Conservation (phyloP, 768 basidiomycete genomes). For the Mycena metata region DNA sequence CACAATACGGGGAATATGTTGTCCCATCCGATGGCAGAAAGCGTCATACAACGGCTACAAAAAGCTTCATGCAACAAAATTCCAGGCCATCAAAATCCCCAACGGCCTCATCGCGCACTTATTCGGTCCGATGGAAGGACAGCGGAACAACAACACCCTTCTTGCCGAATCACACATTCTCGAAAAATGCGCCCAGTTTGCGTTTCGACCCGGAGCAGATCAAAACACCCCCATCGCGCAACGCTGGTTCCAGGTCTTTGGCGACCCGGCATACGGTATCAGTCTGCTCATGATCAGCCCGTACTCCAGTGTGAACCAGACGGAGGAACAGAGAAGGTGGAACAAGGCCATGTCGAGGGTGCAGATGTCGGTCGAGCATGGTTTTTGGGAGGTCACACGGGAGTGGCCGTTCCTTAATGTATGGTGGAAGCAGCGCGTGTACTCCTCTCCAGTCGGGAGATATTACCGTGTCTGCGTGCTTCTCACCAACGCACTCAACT, state of each 20-base stretch:
- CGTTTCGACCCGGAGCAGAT: conserved; percentile 24
- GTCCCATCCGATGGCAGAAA: conserved; percentile 21
- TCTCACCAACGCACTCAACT: conserved; percentile 43
- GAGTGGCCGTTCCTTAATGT: conserved; percentile 46
- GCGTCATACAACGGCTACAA: conserved; percentile 43
- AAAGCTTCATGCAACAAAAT: conserved; percentile 46
- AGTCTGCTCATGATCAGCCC: conserved; percentile 38
- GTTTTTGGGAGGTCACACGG: conserved; percentile 39
- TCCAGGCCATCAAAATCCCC: conserved; percentile 38
- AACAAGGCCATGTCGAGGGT: conserved; percentile 44
- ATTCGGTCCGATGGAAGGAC: conserved; percentile 40
- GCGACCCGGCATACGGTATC: conserved; percentile 42
- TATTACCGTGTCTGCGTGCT: conserved; percentile 46
- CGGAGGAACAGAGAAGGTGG: conserved; percentile 41
- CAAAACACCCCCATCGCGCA: conserved; percentile 17
- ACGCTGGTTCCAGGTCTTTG: conserved; percentile 39
- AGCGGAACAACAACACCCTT: conserved; percentile 38
- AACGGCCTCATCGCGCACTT: conserved; percentile 40
- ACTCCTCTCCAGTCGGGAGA: conserved; percentile 38
- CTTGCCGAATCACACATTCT: conserved; percentile 29
- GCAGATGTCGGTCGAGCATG: conserved; percentile 44
- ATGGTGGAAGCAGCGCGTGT: conserved; percentile 40
- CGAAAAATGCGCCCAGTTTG: conserved; percentile 21
- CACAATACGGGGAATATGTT: conserved; percentile 38
- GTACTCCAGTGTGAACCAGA: conserved; percentile 35